phyloP scores from a whole-genome alignment of 2,329 filamentous ascomycete species.

The Penicillium capsulatum region DNA sequence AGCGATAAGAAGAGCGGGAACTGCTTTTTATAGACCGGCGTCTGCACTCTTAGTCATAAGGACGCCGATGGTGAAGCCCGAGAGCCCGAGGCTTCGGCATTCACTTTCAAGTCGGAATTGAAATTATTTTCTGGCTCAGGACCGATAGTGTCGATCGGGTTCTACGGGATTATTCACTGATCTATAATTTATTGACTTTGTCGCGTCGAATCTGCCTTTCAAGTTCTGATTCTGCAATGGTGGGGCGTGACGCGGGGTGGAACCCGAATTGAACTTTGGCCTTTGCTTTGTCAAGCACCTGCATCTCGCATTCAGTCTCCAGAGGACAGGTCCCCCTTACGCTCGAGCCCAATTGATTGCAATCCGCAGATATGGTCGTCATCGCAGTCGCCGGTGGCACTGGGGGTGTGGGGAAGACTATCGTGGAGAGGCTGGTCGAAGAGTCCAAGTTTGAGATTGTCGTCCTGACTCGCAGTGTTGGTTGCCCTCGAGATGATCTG shows the following conservation, averaged over 20 bases:
- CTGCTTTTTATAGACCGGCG: conserved; percentile 14
- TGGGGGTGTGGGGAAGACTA: conserved; percentile 44
- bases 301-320: too few species aligned
- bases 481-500: background rate
- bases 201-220: too few species aligned
- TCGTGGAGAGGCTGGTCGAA: conserved; percentile 44
- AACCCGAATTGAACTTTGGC: conserved; percentile 3
- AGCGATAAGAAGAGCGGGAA: conserved; percentile 3
- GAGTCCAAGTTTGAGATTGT: conserved; percentile 37
- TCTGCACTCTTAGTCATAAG: conserved; percentile 21
- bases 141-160: too few species aligned
- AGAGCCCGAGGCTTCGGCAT: conserved; percentile 20
- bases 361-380: conserved; percentile 34
- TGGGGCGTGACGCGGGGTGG: conserved; percentile 14
- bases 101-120: background rate
- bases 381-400: conserved; percentile 49
- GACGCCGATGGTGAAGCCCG: conserved; percentile 24
- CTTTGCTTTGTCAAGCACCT: too few species aligned
- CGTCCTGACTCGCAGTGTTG: conserved; percentile 41
- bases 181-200: too few species aligned
- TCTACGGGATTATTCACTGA: too few species aligned
- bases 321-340: too few species aligned
- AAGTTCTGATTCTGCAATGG: conserved; percentile 1
- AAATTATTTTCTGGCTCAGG: too few species aligned
- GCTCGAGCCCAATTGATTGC: too few species aligned